A percentile compares a stretch with the other conserved stretches of the same genome.
These are phyloP conservation scores for Trichoderma pleuroti DNA, from an alignment of 2,329 filamentous ascomycete genomes.

Conservation along the genomic window DNA sequence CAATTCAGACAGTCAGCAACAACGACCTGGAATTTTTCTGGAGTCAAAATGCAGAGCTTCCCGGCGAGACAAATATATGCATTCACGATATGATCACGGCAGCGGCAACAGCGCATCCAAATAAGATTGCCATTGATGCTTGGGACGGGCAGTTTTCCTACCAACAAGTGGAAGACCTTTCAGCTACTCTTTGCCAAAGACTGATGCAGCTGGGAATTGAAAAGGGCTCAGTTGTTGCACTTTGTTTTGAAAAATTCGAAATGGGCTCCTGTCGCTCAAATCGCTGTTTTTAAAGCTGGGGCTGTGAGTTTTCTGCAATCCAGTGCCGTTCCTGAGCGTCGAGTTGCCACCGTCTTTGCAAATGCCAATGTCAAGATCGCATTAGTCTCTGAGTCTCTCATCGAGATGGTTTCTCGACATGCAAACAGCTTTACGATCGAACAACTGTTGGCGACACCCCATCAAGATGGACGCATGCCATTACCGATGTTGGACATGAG, in stretches of 20 bases:
- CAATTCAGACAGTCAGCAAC: background rate
- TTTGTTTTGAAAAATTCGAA: conserved; percentile 14
- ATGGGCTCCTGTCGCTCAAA: background rate
- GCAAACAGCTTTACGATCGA: background rate
- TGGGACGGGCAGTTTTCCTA: conserved; percentile 13
- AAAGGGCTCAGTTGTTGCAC: conserved; percentile 9
- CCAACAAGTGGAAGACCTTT: conserved; percentile 1
- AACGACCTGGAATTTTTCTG: conserved; percentile 2
- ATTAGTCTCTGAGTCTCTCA: background rate
- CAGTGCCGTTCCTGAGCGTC: background rate
- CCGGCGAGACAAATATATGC: background rate
- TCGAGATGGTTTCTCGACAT: background rate
- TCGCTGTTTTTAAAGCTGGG: conserved; percentile 8
- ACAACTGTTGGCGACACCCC: background rate
- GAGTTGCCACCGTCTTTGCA: background rate
- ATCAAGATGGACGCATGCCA: background rate
- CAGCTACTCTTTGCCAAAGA: background rate
- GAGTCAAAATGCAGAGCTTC: background rate
- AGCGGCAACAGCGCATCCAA: background rate
- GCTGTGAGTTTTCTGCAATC: conserved; percentile 5
- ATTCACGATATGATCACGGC: background rate
- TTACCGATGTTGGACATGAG: background rate
- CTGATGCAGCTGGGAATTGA: background rate
- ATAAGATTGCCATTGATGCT: conserved; percentile 1
- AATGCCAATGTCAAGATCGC: background rate